phyloP scores from a whole-genome alignment of 495 filamentous ascomycete species.

The Penicillium turbatum region DNA sequence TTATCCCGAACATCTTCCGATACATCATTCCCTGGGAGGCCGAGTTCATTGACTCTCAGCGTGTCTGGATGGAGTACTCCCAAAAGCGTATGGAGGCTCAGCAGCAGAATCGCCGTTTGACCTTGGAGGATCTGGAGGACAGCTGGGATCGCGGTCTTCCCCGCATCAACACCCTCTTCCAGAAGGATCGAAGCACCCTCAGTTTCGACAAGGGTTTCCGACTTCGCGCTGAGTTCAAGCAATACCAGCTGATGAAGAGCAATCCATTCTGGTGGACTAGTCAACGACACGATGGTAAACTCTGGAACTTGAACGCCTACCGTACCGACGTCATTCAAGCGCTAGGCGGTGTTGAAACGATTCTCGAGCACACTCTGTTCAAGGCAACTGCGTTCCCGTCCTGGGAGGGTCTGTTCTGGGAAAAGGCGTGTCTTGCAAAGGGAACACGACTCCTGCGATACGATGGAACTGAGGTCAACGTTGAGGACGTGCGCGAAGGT shows the following conservation, averaged over 20 bases:
- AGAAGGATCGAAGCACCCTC: conserved; percentile 95
- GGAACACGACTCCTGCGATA: conserved; percentile 38
- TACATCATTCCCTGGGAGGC: conserved; percentile 99
- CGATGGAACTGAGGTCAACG: conserved; percentile 38
- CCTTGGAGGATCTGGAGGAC: conserved; percentile 95
- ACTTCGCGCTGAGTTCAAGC: conserved; percentile 93
- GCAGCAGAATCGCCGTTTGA: conserved; percentile 92
- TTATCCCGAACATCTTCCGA: conserved; percentile 98
- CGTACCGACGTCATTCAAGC: conserved; percentile 98
- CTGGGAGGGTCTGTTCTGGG: conserved; percentile 99
- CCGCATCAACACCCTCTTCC: conserved; percentile 98
- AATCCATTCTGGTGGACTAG: conserved; percentile 99
- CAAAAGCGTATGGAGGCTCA: conserved; percentile 97
- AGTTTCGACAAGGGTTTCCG: conserved; percentile 99
- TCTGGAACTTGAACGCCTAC: conserved; percentile 99
- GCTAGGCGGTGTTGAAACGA: conserved; percentile 98
- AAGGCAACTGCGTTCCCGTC: conserved; percentile 98
- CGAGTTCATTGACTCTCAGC: conserved; percentile 97
- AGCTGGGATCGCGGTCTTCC: conserved; percentile 98
- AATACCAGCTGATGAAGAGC: conserved; percentile 98
- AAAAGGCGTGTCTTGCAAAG: conserved; percentile 60
- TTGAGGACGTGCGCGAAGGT: conserved; percentile 46
- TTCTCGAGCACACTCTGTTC: conserved; percentile 97
- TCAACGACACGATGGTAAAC: conserved; percentile 94
- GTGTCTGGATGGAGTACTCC: conserved; percentile 98